Conservation (phyloP, 345 rosid genomes). For the Eucalyptus cloeziana region DNA sequence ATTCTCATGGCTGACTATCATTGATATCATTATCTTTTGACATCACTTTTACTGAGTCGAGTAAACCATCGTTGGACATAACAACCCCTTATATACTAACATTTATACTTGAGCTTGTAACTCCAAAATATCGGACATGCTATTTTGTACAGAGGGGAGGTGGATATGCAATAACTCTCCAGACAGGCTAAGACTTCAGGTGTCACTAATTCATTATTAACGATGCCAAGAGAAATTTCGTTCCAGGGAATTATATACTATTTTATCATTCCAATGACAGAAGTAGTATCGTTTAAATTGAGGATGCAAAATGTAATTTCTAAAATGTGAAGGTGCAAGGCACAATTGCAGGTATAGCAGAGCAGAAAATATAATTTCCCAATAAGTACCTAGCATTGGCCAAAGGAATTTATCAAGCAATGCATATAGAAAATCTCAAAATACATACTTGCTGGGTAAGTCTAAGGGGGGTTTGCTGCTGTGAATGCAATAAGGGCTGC, state of each 20-base stretch:
- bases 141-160: background rate
- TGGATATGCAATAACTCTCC: background rate
- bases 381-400: background rate
- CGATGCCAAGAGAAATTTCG: background rate
- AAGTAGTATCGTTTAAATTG: background rate
- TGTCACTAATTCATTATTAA: background rate
- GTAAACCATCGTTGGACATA: background rate
- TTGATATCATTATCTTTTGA: background rate
- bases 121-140: background rate
- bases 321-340: background rate
- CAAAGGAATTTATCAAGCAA: background rate
- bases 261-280: background rate
- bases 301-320: background rate
- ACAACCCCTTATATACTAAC: background rate
- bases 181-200: background rate
- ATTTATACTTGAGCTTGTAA: background rate
- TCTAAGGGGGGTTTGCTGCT: slow-evolving; percentile 51
- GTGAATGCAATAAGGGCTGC: slow-evolving; percentile 53
- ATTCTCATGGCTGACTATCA: background rate
- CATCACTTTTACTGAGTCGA: background rate
- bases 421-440: background rate
- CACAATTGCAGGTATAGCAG: background rate
- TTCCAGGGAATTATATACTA: background rate
- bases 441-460: slow-evolving; percentile 63
- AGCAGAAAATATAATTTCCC: background rate